These are phyloP conservation scores for Amborella trichopoda DNA, from an alignment of 164 flowering plant genomes.

Conservation along the genomic window DNA sequence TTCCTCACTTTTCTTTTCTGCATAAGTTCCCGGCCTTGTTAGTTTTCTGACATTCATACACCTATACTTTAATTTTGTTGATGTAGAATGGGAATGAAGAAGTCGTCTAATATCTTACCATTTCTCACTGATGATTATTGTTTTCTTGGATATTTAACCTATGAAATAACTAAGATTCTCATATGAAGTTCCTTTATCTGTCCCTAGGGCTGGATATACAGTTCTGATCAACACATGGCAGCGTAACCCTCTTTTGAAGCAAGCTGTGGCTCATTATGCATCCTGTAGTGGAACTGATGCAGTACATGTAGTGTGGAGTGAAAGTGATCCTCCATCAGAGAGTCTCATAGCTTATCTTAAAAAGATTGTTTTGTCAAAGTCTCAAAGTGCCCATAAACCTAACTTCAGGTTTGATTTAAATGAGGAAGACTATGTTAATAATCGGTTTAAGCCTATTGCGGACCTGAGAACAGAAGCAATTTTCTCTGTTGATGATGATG, in stretches of 20 bases:
- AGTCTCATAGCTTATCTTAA: slow-evolving; percentile 25
- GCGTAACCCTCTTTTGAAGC: slow-evolving; percentile 41
- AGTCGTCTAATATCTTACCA: neutral
- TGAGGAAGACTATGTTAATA: slow-evolving; percentile 36
- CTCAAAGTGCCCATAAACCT: slow-evolving; percentile 28
- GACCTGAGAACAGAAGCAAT: slow-evolving; percentile 44
- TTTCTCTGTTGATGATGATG: slow-evolving; percentile 53
- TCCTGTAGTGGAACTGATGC: slow-evolving; percentile 38
- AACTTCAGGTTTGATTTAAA: slow-evolving; percentile 33
- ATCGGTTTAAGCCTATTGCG: slow-evolving; percentile 35
- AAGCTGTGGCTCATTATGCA: slow-evolving; percentile 45
- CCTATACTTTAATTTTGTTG: neutral
- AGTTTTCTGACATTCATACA: neutral
- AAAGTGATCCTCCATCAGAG: slow-evolving; percentile 33
- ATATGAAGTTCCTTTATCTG: neutral
- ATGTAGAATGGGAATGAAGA: neutral
- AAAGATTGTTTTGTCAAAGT: slow-evolving; percentile 26
- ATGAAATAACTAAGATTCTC: neutral
- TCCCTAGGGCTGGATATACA: slow-evolving; percentile 39
- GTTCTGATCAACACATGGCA: slow-evolving; percentile 50
- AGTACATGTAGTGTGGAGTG: slow-evolving; percentile 48
- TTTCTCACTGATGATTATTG: neutral
- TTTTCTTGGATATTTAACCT: neutral
- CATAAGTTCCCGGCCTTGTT: neutral
- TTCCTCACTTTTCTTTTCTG: no score